phyloP scores from a whole-genome alignment of 257 asterid genomes.

The Solanum stenotomum region DNA sequence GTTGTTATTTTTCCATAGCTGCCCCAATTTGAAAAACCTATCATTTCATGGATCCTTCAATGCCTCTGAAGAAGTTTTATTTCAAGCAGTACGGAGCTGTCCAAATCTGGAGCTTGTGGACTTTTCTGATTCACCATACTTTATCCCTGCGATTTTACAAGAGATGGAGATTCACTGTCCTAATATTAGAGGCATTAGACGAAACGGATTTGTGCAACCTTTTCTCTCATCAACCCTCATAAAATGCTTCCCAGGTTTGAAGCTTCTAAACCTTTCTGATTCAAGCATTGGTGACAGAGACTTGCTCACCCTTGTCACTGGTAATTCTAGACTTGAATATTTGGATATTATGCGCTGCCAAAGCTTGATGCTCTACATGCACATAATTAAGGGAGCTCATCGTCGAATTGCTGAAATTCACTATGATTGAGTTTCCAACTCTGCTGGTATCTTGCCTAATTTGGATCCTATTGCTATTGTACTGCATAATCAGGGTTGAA shows the following conservation, averaged over 20 bases:
- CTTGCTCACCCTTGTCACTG: constrained; percentile 18
- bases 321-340: constrained; percentile 21
- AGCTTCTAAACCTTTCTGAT: constrained; percentile 28
- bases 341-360: constrained; percentile 33
- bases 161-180: constrained; percentile 25
- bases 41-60: constrained; percentile 42
- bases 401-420: constrained; percentile 15
- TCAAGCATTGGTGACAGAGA: constrained; percentile 27
- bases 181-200: constrained; percentile 34
- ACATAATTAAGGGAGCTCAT: constrained; percentile 26
- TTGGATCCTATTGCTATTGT: neutral
- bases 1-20: constrained; percentile 10
- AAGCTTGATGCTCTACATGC: constrained; percentile 29
- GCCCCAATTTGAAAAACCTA: constrained; percentile 38
- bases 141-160: constrained; percentile 10
- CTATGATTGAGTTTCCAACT: constrained; percentile 22
- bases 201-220: constrained; percentile 16
- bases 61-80: constrained; percentile 27
- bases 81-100: constrained; percentile 27
- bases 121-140: constrained; percentile 41
- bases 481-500: neutral
- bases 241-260: constrained; percentile 22
- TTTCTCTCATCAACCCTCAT: constrained; percentile 1
- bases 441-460: neutral
- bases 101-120: constrained; percentile 37